Percentiles rank a stretch among this genome's conserved stretches.
Conservation (phyloP, 345 rosid species). For the Punica granatum region DNA sequence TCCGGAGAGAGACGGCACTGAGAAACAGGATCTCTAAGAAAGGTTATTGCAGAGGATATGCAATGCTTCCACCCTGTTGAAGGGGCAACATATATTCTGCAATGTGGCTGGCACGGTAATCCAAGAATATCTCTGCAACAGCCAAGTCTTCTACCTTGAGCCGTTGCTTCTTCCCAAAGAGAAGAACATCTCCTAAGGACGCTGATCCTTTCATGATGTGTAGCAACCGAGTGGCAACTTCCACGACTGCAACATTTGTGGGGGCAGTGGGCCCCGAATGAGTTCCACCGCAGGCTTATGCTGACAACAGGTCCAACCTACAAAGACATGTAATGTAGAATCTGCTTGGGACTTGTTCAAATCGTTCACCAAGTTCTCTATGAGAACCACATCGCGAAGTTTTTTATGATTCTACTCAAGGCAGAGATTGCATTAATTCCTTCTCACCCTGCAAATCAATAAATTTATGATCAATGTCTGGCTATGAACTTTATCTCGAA, state of each 20-base stretch:
- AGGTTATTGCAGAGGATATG: conserved; percentile 17
- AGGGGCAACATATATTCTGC: conserved; percentile 10
- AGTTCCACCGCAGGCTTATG: conserved; percentile 29
- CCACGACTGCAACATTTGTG: conserved; percentile 40
- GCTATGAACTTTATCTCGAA: too few relatives aligned
- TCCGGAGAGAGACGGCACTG: conserved; percentile 23
- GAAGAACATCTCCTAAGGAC: too few relatives aligned
- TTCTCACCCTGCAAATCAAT: conserved; percentile 20
- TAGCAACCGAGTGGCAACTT: conserved; percentile 36
- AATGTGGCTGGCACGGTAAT: conserved; percentile 28
- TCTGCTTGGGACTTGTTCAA: conserved; percentile 29
- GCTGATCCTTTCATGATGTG: too few relatives aligned
- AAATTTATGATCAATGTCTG: neutral
- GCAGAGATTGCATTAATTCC: conserved; percentile 17
- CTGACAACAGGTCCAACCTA: conserved; percentile 14
- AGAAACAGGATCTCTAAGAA: conserved; percentile 20
- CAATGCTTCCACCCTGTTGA: conserved; percentile 27
- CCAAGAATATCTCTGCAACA: conserved; percentile 30
- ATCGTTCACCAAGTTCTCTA: conserved; percentile 1
- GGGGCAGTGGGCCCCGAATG: conserved; percentile 49
- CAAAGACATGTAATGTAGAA: conserved; percentile 20
- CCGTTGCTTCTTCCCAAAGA: conserved; percentile 35
- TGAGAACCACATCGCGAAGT: conserved; percentile 5
- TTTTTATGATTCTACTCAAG: neutral
- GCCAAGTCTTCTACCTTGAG: conserved; percentile 19